Conservation (phyloP, 345 rosid species). For the Aquilaria sinensis region DNA sequence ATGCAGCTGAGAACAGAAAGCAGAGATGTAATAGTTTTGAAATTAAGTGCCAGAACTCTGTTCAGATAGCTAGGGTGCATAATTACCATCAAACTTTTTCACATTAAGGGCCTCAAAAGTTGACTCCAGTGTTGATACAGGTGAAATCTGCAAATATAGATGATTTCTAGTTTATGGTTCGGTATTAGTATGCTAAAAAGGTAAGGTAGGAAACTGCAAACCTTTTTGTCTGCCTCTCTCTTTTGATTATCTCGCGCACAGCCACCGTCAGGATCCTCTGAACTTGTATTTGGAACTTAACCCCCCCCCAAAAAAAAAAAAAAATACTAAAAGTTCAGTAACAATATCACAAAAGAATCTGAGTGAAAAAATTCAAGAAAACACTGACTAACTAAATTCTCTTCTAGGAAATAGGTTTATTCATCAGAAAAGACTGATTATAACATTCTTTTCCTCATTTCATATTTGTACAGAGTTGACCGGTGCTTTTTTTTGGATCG, state of each 20-base stretch:
- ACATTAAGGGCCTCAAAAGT: slow-evolving; percentile 83
- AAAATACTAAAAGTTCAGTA: slow-evolving; percentile 15
- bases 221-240: slow-evolving; percentile 75
- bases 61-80: slow-evolving; percentile 12
- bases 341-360: too few relatives aligned
- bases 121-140: slow-evolving; percentile 73
- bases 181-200: neutral
- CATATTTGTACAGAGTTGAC: too few relatives aligned
- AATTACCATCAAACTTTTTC: slow-evolving; percentile 83
- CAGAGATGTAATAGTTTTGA: slow-evolving; percentile 13
- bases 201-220: slow-evolving; percentile 17
- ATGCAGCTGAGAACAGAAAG: slow-evolving; percentile 56
- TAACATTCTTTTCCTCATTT: too few relatives aligned
- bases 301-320: neutral
- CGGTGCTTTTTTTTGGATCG: too few relatives aligned
- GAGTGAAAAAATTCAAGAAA: too few relatives aligned
- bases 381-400: too few relatives aligned
- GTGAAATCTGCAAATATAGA: slow-evolving; percentile 65
- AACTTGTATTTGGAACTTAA: slow-evolving; percentile 28
- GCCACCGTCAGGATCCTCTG: slow-evolving; percentile 36
- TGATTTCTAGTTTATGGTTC: slow-evolving; percentile 18
- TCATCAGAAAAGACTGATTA: too few relatives aligned
- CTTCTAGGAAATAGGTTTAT: too few relatives aligned
- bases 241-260: slow-evolving; percentile 38
- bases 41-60: slow-evolving; percentile 12